Conservation (phyloP, 805 yeast genomes). For the Kluyveromyces siamensis region DNA sequence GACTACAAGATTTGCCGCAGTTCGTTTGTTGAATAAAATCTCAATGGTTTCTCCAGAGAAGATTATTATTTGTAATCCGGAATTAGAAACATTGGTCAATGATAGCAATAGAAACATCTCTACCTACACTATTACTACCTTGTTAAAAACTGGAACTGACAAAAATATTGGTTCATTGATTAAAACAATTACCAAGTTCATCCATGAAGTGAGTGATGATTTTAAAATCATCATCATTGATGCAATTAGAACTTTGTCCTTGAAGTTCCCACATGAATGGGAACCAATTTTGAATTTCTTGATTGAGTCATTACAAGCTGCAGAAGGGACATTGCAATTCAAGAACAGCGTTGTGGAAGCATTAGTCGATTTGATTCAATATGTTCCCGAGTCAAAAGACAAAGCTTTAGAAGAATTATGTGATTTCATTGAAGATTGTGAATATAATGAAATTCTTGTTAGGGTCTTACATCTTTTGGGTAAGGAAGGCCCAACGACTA, state of each 20-base stretch:
- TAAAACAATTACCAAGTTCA: slow-evolving; percentile 74
- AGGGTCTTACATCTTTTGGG: slow-evolving; percentile 88
- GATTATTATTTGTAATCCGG: slow-evolving; percentile 69
- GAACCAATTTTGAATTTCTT: slow-evolving; percentile 72
- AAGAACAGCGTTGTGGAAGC: slow-evolving; percentile 89
- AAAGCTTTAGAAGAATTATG: slow-evolving; percentile 80
- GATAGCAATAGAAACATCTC: slow-evolving; percentile 89
- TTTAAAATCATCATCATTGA: slow-evolving; percentile 91
- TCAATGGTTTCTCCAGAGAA: slow-evolving; percentile 77
- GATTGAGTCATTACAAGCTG: slow-evolving; percentile 71
- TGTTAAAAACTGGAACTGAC: slow-evolving; percentile 89
- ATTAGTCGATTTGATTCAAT: slow-evolving; percentile 80
- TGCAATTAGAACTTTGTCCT: slow-evolving; percentile 84
- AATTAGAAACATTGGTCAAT: slow-evolving; percentile 77
- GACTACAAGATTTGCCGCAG: slow-evolving; percentile 87
- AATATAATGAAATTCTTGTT: slow-evolving; percentile 88
- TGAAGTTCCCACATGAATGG: slow-evolving; percentile 89
- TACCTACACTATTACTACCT: slow-evolving; percentile 93
- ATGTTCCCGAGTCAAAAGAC: slow-evolving; percentile 76
- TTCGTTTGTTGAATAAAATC: slow-evolving; percentile 76
- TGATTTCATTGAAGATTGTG: slow-evolving; percentile 98
- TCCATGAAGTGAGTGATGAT: slow-evolving; percentile 92
- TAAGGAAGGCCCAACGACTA: slow-evolving; percentile 83
- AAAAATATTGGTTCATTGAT: slow-evolving; percentile 84
- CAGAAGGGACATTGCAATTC: slow-evolving; percentile 78